phyloP scores from a whole-genome alignment of 2,329 filamentous ascomycete genomes.

The Pyrenophora tritici-repentis region DNA sequence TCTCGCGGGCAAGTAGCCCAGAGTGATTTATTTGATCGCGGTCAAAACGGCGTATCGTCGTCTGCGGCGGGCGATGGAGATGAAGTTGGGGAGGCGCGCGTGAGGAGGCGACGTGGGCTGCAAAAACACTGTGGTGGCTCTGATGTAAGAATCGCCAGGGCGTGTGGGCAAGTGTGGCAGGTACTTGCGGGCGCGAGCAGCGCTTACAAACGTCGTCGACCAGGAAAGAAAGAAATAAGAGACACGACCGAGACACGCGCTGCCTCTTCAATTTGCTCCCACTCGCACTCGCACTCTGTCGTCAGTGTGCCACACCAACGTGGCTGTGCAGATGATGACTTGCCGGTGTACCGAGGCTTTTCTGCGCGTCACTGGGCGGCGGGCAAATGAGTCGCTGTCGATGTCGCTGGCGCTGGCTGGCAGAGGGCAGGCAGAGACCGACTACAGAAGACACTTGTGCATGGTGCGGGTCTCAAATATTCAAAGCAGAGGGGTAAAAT shows the following conservation, averaged over 20 bases:
- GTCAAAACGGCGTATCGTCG: constrained; percentile 45
- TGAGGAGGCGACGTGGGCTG: constrained; percentile 29
- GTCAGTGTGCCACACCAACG: constrained; percentile 9
- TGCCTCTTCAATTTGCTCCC: constrained; percentile 5
- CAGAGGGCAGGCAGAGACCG: not conserved
- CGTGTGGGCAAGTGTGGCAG: constrained; percentile 1
- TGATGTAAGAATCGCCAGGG: constrained; percentile 1
- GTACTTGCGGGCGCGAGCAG: constrained; percentile 2
- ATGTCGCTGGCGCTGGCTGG: too few relatives aligned
- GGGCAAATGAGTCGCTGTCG: too few relatives aligned
- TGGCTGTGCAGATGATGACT: constrained; percentile 10
- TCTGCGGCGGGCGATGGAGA: constrained; percentile 36
- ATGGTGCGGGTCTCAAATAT: too few relatives aligned
- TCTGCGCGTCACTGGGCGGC: too few relatives aligned
- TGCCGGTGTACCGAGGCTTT: constrained; percentile 7
- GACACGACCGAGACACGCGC: not conserved
- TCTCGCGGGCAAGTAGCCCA: constrained; percentile 49
- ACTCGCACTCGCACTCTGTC: not conserved
- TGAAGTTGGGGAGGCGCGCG: constrained; percentile 39
- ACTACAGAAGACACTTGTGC: too few relatives aligned
- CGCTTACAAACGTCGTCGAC: constrained; percentile 19
- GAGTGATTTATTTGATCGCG: constrained; percentile 39
- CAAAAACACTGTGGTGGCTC: constrained; percentile 38
- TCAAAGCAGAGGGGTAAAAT: not conserved
- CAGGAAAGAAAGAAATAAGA: not conserved